Base-by-base conservation (phyloP, 306 rosid genomes). In the Vigna radiata region DNA sequence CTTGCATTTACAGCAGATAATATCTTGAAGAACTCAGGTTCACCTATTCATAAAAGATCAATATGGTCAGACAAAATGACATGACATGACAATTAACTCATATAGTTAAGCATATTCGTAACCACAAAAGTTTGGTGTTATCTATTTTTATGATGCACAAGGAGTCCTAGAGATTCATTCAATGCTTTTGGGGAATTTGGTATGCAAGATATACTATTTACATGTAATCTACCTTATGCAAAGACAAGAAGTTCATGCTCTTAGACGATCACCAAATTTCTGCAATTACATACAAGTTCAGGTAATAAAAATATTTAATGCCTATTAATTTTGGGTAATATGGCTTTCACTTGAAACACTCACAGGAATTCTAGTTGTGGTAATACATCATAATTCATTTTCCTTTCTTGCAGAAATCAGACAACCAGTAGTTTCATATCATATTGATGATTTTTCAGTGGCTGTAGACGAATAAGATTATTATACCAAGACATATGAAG, bases 1-100 rank as follows among this genome's bases (percentile, higher is more conserved):
- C 97, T 75, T 72, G 89, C 88, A 76, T 36, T 89, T 72, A 94
- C 96, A 44, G 89, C 83, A 1, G 85, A 83, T 72, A 94, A 48
- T 78, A 94, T 90, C 37, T 77, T 66, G 65, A 66, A 83, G 27
- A 77, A 60, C 64, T 83, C 83, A 12, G 71, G 33, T 70, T 90
- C 90, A 65, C 95, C 98, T 46, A 23, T 90, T 37, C 50, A 47
- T 36, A 65, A 12, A 12, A 21, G 33, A 44, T 21, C 39, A 21
- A 23, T 36, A 79, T 44, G 12, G 73, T 80, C 43, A 61, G 39
- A 44, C 15, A 67, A 16, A 43, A 27, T 43, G 68, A 70, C 67
- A 47, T 48, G 68, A 66, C 63, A 47, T 73, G 47, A 23, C 15
- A 54, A n/a, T 50, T 39, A 21, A 50, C 14, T 54, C 53, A 16